phyloP scores from a whole-genome alignment of 495 filamentous ascomycete genomes.

The Aspergillus conjunctus region DNA sequence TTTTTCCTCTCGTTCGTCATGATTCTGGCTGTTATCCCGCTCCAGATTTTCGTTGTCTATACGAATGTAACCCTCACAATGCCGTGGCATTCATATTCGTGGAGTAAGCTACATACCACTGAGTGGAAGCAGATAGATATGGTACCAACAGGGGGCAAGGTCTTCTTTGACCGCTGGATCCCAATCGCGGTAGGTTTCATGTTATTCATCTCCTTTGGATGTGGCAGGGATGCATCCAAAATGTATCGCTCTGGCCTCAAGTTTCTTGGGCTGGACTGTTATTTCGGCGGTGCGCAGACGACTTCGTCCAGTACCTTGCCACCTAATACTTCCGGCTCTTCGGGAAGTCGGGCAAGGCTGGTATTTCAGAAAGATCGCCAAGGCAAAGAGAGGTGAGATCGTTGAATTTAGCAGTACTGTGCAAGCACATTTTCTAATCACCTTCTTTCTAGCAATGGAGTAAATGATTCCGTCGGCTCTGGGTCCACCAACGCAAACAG shows the following conservation, averaged over 20 bases:
- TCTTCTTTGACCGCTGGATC: slow-evolving; percentile 69
- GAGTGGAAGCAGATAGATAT: slow-evolving; percentile 63
- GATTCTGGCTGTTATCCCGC: slow-evolving; percentile 65
- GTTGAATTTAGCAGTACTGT: no score
- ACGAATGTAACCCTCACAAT: slow-evolving; percentile 48
- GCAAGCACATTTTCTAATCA: neutral
- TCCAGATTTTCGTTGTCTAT: slow-evolving; percentile 62
- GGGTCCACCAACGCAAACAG: slow-evolving; percentile 4
- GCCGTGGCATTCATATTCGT: slow-evolving; percentile 53
- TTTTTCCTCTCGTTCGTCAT: slow-evolving; percentile 72
- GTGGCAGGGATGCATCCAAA: slow-evolving; percentile 71
- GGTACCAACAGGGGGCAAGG: slow-evolving; percentile 55
- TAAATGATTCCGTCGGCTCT: slow-evolving; percentile 10
- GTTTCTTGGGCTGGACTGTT: slow-evolving; percentile 33
- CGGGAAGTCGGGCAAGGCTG: slow-evolving; percentile 30
- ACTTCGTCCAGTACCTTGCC: slow-evolving; percentile 20
- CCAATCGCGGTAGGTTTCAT: slow-evolving; percentile 59
- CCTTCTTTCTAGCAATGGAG: slow-evolving; percentile 11
- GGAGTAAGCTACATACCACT: slow-evolving; percentile 55
- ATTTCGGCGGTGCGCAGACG: slow-evolving; percentile 23
- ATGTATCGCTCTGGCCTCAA: slow-evolving; percentile 61
- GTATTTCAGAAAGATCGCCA: slow-evolving; percentile 30
- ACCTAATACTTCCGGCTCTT: slow-evolving; percentile 20
- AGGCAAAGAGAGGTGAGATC: slow-evolving; percentile 24
- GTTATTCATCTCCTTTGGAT: slow-evolving; percentile 79